Conservation (phyloP, 148 eudicot species). For the Vaccinium myrtillus region DNA sequence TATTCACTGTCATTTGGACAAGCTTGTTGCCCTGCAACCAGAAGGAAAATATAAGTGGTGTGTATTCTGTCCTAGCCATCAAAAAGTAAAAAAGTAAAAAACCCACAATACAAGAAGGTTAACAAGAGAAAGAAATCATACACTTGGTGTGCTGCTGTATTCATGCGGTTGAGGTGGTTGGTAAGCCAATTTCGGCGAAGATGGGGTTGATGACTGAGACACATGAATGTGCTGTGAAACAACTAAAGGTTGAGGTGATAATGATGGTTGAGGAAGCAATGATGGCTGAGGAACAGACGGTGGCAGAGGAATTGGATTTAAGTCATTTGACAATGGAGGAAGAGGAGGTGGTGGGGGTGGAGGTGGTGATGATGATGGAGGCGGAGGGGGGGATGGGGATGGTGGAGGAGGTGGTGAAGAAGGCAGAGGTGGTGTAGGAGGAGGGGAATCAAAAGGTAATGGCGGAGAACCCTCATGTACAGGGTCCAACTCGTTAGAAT, state of each 20-base stretch:
- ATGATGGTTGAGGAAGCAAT: conserved; percentile 25
- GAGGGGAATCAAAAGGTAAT: conserved; percentile 67
- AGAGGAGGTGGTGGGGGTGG: conserved; percentile 32
- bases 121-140: conserved; percentile 21
- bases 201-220: conserved; percentile 36
- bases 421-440: conserved; percentile 82
- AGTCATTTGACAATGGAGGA: conserved; percentile 21
- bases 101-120: neutral
- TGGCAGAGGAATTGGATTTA: conserved; percentile 26
- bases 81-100: neutral
- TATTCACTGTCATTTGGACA: conserved; percentile 37
- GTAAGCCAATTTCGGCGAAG: conserved; percentile 30
- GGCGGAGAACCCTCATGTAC: conserved; percentile 73
- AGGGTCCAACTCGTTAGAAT: conserved; percentile 29
- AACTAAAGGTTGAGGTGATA: conserved; percentile 31
- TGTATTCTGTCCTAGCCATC: neutral
- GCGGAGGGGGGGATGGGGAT: conserved; percentile 40
- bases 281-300: conserved; percentile 26
- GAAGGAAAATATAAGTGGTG: conserved; percentile 13
- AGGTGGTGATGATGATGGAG: conserved; percentile 36
- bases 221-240: conserved; percentile 39
- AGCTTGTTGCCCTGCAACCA: conserved; percentile 53
- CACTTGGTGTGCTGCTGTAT: conserved; percentile 33
- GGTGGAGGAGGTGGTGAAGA: conserved; percentile 67
- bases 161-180: conserved; percentile 32